These are phyloP conservation scores for Volvox reticuliferus DNA, from an alignment of 139 green algal species.

Conservation along the genomic window DNA sequence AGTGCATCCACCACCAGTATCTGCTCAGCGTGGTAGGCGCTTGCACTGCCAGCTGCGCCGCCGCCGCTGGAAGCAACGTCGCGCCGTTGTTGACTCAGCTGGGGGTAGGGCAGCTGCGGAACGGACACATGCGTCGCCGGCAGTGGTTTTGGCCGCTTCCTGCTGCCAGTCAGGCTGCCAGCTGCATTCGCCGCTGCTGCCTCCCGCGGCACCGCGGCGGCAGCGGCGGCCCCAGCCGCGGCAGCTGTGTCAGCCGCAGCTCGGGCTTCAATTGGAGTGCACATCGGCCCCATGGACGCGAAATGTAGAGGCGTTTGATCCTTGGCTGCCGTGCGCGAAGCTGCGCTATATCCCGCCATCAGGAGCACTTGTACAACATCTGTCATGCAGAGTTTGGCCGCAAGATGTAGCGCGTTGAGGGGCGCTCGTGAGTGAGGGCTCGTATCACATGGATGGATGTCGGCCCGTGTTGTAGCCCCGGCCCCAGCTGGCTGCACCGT, in stretches of 20 bases:
- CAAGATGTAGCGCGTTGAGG: conserved; percentile 32
- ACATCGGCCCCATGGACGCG: not conserved
- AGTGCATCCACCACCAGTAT: conserved; percentile 14
- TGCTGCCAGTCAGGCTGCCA: not conserved
- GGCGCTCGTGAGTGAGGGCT: not conserved
- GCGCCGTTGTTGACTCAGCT: not conserved
- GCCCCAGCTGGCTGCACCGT: not conserved
- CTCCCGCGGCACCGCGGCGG: not conserved
- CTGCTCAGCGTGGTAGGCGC: not conserved
- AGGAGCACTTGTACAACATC: conserved; percentile 25
- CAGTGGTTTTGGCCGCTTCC: not conserved
- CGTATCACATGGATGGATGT: no score
- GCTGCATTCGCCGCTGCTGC: not conserved
- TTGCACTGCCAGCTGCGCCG: not conserved
- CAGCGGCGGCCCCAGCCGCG: not conserved
- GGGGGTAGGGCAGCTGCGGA: not conserved
- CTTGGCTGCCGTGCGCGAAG: not conserved
- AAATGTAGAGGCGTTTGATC: conserved; percentile 25
- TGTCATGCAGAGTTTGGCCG: conserved; percentile 6
- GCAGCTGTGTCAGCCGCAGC: not conserved
- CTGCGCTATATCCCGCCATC: conserved; percentile 18
- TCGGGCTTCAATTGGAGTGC: not conserved
- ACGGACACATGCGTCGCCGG: not conserved
- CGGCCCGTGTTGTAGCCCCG: not conserved
- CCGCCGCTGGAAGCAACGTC: no score